Evolutionary conservation across 2,329 filamentous ascomycete genomes (phyloP).

Genomic region (Phialemoniopsis sp.): DNA sequence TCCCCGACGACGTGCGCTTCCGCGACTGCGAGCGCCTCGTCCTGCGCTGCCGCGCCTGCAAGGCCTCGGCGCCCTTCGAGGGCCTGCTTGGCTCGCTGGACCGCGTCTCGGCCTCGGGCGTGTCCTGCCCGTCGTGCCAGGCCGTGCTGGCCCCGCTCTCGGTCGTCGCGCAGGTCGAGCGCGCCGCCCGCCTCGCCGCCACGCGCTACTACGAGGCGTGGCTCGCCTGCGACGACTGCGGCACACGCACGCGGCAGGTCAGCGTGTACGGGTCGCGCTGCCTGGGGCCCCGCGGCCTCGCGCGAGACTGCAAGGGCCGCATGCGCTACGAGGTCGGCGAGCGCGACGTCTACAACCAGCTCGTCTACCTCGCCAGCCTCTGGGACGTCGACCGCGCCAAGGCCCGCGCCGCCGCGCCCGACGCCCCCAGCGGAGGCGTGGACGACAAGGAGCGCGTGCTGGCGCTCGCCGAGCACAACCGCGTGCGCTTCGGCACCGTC

Average conservation of each 20-base stretch:
- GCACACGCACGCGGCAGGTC: conserved; percentile 84
- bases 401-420: conserved; percentile 39
- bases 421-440: conserved; percentile 29
- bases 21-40: conserved; percentile 71
- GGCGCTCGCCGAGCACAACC: conserved; percentile 77
- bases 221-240: conserved; percentile 91
- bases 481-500: conserved; percentile 70
- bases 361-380: conserved; percentile 78
- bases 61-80: conserved; percentile 67
- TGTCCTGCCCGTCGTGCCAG: conserved; percentile 69
- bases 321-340: conserved; percentile 89
- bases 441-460: conserved; percentile 60
- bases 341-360: conserved; percentile 90
- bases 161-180: conserved; percentile 82
- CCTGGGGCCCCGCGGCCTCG: conserved; percentile 80
- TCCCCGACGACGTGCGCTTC: conserved; percentile 88
- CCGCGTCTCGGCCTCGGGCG: conserved; percentile 66
- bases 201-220: conserved; percentile 88
- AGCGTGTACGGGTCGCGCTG: conserved; percentile 89
- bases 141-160: conserved; percentile 64
- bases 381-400: conserved; percentile 88
- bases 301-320: conserved; percentile 75
- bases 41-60: conserved; percentile 80
- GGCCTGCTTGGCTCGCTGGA: conserved; percentile 58
- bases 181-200: conserved; percentile 73